phyloP scores from a whole-genome alignment of 352 stramenopile genomes.

The Phytophthora cactorum region DNA sequence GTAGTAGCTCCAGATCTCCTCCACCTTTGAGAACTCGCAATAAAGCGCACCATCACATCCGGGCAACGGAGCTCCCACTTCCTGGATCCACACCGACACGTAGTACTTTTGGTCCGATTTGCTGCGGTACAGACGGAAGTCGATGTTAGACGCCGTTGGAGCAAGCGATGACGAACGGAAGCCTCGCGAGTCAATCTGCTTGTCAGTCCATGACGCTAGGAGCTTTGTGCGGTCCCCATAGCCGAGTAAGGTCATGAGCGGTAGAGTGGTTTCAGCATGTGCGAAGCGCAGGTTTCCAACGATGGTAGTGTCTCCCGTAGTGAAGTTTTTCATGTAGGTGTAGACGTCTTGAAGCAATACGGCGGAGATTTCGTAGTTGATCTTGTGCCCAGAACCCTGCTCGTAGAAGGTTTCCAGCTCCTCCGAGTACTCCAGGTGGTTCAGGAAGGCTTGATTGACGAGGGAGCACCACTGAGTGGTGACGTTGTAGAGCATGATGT shows the following conservation, averaged over 20 bases:
- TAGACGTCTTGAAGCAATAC: constrained; percentile 71
- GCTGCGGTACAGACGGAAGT: constrained; percentile 65
- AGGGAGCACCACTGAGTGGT: constrained; percentile 70
- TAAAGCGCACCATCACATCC: constrained; percentile 53
- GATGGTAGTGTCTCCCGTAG: constrained; percentile 39
- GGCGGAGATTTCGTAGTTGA: constrained; percentile 82
- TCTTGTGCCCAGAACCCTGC: constrained; percentile 57
- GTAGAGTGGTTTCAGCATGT: constrained; percentile 79
- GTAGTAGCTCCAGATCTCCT: constrained; percentile 61
- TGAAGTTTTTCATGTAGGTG: constrained; percentile 54
- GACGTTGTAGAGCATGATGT: constrained; percentile 62
- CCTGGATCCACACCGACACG: constrained; percentile 60
- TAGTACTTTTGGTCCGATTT: constrained; percentile 51
- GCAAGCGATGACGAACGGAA: constrained; percentile 68
- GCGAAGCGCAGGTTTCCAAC: constrained; percentile 67
- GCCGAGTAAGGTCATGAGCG: constrained; percentile 74
- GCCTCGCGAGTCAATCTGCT: constrained; percentile 47
- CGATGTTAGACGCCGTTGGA: constrained; percentile 75
- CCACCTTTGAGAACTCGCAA: constrained; percentile 53
- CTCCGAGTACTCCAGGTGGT: constrained; percentile 63
- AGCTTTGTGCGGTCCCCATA: constrained; percentile 50
- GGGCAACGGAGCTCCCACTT: constrained; percentile 43
- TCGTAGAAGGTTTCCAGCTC: constrained; percentile 81
- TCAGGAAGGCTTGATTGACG: constrained; percentile 45
- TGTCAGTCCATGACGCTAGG: constrained; percentile 37